Conservation (phyloP, 352 stramenopile species). For the Thraustotheca clavata region DNA sequence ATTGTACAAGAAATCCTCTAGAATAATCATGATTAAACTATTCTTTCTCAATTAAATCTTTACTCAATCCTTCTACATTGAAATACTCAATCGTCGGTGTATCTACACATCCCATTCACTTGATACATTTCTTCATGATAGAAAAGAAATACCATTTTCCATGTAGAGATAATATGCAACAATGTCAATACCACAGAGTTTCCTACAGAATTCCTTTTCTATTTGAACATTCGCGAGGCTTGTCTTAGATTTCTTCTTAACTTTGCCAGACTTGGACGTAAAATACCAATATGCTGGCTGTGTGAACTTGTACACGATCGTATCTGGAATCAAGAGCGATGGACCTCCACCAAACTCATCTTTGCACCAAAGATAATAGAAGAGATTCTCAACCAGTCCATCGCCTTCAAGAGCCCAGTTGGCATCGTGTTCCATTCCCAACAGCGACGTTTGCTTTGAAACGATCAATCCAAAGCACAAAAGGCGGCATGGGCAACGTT, state of each 20-base stretch:
- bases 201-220: constrained; percentile 90
- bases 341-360: constrained; percentile 85
- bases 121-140: background rate
- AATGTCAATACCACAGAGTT: constrained; percentile 70
- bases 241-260: constrained; percentile 88
- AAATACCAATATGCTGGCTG: constrained; percentile 95
- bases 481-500: constrained; percentile 6
- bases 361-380: constrained; percentile 86
- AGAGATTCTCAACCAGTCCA: constrained; percentile 82
- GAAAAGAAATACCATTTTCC: background rate
- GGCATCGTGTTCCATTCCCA: constrained; percentile 18
- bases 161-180: constrained; percentile 86
- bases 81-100: constrained; percentile 90
- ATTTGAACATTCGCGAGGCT: constrained; percentile 91
- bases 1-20: constrained; percentile 87
- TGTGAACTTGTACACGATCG: constrained; percentile 89
- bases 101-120: background rate
- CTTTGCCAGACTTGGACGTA: constrained; percentile 71
- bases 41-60: background rate
- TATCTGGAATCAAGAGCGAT: constrained; percentile 84
- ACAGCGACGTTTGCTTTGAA: too few species aligned
- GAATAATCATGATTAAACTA: background rate
- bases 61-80: constrained; percentile 64
- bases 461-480: background rate
- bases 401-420: constrained; percentile 65